Evolutionary conservation across 2,329 filamentous ascomycete genomes (phyloP).

Genomic region (Colletotrichum liriopes): DNA sequence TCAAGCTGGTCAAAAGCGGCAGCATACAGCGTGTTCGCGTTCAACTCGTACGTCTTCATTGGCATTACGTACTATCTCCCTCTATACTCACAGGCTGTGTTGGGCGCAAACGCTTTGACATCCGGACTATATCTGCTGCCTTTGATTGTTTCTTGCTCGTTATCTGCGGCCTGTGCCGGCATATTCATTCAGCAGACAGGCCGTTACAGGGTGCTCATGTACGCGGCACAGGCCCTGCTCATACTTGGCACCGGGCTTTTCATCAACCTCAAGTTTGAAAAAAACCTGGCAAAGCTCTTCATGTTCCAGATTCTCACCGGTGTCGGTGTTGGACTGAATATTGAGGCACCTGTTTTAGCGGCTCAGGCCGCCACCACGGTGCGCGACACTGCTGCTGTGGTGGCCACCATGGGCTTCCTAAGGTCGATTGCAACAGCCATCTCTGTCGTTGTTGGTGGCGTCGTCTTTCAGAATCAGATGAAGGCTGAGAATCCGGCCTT

Average conservation of each 20-base stretch:
- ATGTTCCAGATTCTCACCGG: constrained; percentile 76
- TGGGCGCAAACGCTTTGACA: constrained; percentile 49
- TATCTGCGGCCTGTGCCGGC: constrained; percentile 45
- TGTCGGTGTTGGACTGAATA: constrained; percentile 77
- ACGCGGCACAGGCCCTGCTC: constrained; percentile 70
- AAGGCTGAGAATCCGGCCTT: constrained; percentile 67
- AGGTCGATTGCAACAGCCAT: constrained; percentile 79
- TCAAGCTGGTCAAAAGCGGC: constrained; percentile 71
- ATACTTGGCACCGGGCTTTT: constrained; percentile 76
- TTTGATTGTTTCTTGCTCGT: constrained; percentile 47
- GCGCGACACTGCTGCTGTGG: constrained; percentile 78
- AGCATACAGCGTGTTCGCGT: constrained; percentile 74
- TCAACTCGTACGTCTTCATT: constrained; percentile 81
- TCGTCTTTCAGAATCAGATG: constrained; percentile 85
- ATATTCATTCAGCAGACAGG: constrained; percentile 73
- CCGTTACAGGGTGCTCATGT: constrained; percentile 74
- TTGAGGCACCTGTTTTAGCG: constrained; percentile 78
- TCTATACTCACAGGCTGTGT: constrained; percentile 63
- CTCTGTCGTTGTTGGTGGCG: constrained; percentile 80
- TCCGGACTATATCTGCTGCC: constrained; percentile 55
- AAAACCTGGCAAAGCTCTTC: constrained; percentile 70
- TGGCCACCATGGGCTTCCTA: constrained; percentile 77
- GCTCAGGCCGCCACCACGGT: constrained; percentile 75
- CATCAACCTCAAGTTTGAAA: constrained; percentile 72
- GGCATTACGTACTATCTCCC: constrained; percentile 67